Conservation (phyloP, 1,284 basidiomycete genomes). For the Cutaneotrichosporon cyanovorans region DNA sequence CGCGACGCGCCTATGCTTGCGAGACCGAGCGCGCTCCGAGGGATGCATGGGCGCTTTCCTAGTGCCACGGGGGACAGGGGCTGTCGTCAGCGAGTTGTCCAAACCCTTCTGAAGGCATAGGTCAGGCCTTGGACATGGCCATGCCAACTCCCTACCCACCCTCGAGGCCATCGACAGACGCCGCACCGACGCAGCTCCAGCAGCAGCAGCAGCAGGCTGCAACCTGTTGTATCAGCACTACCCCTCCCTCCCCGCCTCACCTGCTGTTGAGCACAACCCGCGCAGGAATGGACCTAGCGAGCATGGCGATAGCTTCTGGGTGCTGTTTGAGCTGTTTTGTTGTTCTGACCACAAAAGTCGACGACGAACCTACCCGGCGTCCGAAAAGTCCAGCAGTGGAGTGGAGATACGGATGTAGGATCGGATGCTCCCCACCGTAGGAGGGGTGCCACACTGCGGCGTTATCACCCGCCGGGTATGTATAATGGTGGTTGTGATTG, state of each 20-base stretch:
- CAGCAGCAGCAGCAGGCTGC: slow-evolving; percentile 4
- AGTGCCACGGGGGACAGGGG: slow-evolving; percentile 29
- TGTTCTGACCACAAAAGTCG: no score
- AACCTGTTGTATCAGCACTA: slow-evolving; percentile 9
- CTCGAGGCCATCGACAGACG: slow-evolving; percentile 17
- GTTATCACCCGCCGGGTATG: background rate
- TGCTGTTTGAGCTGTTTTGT: no score
- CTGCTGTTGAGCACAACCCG: slow-evolving; percentile 12
- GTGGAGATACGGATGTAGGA: background rate
- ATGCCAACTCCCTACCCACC: slow-evolving; percentile 9
- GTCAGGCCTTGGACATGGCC: no score
- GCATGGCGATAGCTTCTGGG: no score
- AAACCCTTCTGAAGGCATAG: no score
- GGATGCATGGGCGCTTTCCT: slow-evolving; percentile 27
- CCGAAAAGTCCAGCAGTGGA: no score
- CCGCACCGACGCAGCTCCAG: slow-evolving; percentile 11
- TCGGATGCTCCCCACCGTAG: background rate
- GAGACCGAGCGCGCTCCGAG: background rate
- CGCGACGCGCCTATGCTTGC: slow-evolving; percentile 3
- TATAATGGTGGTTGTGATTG: background rate
- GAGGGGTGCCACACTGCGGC: background rate
- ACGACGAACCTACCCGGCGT: no score
- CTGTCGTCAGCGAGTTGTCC: background rate
- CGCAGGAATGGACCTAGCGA: slow-evolving; percentile 12
- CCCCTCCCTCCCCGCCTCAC: background rate